Evolutionary conservation across 2,329 filamentous ascomycete species (phyloP), one percentile per base, ranked within the genome.

Genomic region (Bertia moriformis): DNA sequence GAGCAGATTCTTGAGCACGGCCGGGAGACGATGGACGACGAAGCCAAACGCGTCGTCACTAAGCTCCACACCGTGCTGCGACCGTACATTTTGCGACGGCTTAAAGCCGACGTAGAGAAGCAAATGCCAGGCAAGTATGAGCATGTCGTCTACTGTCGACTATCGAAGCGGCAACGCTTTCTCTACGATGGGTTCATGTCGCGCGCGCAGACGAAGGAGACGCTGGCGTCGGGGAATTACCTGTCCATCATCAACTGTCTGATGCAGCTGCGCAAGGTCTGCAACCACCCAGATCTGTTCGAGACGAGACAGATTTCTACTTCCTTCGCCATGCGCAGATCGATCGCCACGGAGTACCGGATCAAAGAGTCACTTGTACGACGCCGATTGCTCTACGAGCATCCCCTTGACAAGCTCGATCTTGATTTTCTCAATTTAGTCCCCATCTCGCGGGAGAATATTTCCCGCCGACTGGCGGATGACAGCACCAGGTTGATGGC

Each of bases 51-150:
- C 41, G 88, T 95, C 47, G 93, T 98, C 46, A 78, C 78, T 36
- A 93, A 96, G 55, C 71, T 98, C 3, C 93, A 98, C 62, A 87
- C 93, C 47, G 86, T 96, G 17, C 67, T 98, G 7, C 78, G 93
- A 2, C 91, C 91, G 0, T 96, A 95, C 52, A 71, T 98, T 10
- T 69, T 98, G 4, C 79, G 91, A 39, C 78, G 91, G 41, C 65
- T 98, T 41, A 98, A 98, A 60, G 83, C 86, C 35, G 91, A 98
- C 52, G 91, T 98, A 4, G 93, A 98, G 62, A 95, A 96, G 62
- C 91, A 98, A 55, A 94, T 98, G 84, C 91, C 93, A 0, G 88
- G 77, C 44, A 98, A 98, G 57, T 94, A 94, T 52, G 93, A 98
- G 57, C 88, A 95, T 52, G 87, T 98, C 15, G 84, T 96, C 46